Conservation (phyloP, 805 yeast genomes). For the Kazachstania africana region DNA sequence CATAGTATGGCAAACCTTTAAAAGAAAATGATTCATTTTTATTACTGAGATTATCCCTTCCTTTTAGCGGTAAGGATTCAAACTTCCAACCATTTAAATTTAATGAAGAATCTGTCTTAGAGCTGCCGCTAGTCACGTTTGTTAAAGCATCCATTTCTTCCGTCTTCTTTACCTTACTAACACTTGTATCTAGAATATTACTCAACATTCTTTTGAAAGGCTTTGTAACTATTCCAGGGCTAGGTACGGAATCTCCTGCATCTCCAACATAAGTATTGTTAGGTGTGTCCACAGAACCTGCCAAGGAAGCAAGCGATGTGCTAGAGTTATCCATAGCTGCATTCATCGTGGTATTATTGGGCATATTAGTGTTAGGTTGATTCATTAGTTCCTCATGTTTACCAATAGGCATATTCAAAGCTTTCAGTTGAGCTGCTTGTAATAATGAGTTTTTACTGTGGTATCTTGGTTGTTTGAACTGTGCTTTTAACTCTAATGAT, state of each 20-base stretch:
- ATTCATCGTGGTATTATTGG: not conserved
- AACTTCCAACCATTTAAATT: constrained; percentile 26
- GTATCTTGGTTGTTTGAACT: constrained; percentile 24
- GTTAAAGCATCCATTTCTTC: constrained; percentile 7
- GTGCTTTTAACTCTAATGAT: constrained; percentile 22
- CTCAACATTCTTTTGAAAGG: constrained; percentile 16
- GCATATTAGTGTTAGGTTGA: not conserved
- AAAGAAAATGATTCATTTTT: constrained; percentile 15
- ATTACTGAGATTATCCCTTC: constrained; percentile 6
- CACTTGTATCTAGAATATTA: constrained; percentile 10
- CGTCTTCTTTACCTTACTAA: constrained; percentile 4
- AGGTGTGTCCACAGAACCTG: not conserved
- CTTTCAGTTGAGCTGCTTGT: constrained; percentile 19
- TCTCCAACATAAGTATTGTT: not conserved
- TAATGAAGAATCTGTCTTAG: constrained; percentile 4
- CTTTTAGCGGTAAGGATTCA: constrained; percentile 15
- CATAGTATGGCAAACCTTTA: constrained; percentile 36
- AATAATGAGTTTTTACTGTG: constrained; percentile 23
- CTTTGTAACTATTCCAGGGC: constrained; percentile 3
- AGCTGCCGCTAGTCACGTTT: constrained; percentile 1
- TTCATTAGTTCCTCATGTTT: constrained; percentile 1
- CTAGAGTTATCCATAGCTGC: not conserved
- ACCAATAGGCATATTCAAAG: constrained; percentile 21
- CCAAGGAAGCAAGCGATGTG: not conserved
- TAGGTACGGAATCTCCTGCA: not conserved